A percentile compares a stretch with the other conserved stretches of the same genome.
Conservation (phyloP, 345 rosid genomes). For the Abelmoschus esculentus region DNA sequence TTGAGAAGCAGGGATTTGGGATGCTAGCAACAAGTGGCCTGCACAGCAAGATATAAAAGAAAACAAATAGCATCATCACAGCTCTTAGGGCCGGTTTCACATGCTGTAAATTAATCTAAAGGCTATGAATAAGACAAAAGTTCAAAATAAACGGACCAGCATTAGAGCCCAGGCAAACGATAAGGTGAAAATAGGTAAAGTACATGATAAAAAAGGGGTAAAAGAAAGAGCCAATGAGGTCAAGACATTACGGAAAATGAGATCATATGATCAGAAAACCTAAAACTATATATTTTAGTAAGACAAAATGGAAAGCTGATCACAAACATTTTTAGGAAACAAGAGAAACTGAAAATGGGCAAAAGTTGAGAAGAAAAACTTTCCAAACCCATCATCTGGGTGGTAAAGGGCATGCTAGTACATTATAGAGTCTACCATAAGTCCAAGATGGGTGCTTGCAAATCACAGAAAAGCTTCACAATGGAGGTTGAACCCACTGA, state of each 20-base stretch:
- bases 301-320: neutral
- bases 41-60: conserved; percentile 13
- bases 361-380: neutral
- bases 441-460: neutral
- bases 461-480: neutral
- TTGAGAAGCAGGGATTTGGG: conserved; percentile 41
- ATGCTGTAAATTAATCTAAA: neutral
- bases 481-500: neutral
- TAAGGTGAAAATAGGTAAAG: neutral
- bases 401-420: neutral
- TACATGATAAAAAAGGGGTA: neutral
- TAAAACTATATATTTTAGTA: neutral
- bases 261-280: neutral
- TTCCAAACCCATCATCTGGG: neutral
- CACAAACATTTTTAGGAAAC: no score
- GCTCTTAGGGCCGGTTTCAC: neutral
- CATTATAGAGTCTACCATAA: neutral
- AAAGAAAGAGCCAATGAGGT: no score
- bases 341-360: no score
- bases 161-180: neutral
- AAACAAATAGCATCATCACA: neutral
- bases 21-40: conserved; percentile 73
- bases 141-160: neutral
- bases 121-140: neutral
- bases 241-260: no score